Percentiles rank a stretch among this genome's conserved stretches.
Evolutionary conservation across 2,329 filamentous ascomycete genomes (phyloP).

Genomic region (Trichoderma asperellum): DNA sequence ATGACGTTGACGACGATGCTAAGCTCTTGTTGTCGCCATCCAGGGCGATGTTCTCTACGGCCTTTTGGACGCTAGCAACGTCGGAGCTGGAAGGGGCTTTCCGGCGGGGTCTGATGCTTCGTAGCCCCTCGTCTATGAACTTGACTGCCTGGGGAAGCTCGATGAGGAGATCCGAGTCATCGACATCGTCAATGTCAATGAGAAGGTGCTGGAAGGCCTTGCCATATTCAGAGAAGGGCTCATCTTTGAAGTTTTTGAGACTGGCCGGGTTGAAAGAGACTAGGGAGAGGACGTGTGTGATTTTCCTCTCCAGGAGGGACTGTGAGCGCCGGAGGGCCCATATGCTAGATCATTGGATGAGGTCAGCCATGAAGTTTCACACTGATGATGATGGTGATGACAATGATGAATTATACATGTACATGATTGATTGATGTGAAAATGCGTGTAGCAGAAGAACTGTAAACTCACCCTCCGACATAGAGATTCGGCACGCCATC

Average conservation of each 20-base stretch:
- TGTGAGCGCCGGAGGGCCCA: conserved; percentile 76
- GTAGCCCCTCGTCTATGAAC: conserved; percentile 80
- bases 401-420: neutral
- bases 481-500: conserved; percentile 49
- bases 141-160: conserved; percentile 77
- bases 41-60: conserved; percentile 21
- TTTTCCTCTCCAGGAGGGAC: conserved; percentile 70
- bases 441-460: neutral
- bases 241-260: conserved; percentile 52
- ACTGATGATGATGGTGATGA: neutral
- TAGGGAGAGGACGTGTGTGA: conserved; percentile 91
- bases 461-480: conserved; percentile 43
- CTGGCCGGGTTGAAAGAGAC: conserved; percentile 56
- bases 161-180: conserved; percentile 83
- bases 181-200: conserved; percentile 87
- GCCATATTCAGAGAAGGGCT: conserved; percentile 53
- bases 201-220: conserved; percentile 71
- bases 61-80: conserved; percentile 17
- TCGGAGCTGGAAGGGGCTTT: conserved; percentile 20
- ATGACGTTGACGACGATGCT: neutral
- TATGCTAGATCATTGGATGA: conserved; percentile 58
- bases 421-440: neutral
- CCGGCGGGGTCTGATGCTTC: conserved; percentile 31
- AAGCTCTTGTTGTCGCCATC: neutral
- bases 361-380: neutral